Percentiles rank a stretch among this genome's conserved stretches.
Conservation (phyloP, 495 filamentous ascomycete genomes). For the Amorphotheca resinae region DNA sequence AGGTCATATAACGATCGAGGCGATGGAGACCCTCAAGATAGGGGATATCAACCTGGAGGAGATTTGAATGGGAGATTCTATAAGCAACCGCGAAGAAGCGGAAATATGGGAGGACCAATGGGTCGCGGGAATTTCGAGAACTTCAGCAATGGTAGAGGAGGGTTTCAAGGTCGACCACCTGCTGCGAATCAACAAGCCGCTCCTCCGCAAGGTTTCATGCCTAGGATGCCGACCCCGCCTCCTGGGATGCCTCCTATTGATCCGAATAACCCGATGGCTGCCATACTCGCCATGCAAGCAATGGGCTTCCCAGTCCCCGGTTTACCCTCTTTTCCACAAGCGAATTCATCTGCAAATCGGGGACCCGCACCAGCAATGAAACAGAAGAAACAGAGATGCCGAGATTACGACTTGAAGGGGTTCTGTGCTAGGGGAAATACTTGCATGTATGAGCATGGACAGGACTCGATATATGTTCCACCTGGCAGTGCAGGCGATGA, state of each 20-base stretch:
- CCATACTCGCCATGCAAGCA: constrained; percentile 58
- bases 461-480: constrained; percentile 40
- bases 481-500: constrained; percentile 44
- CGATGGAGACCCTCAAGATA: constrained; percentile 34
- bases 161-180: constrained; percentile 7
- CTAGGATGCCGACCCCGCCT: constrained; percentile 19
- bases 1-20: constrained; percentile 48
- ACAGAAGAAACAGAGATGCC: constrained; percentile 48
- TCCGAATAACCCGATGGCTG: constrained; percentile 53
- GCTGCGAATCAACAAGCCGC: constrained; percentile 2
- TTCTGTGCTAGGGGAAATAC: constrained; percentile 66
- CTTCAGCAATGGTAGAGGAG: constrained; percentile 19
- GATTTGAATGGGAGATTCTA: constrained; percentile 35
- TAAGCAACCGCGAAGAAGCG: constrained; percentile 66
- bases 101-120: constrained; percentile 22
- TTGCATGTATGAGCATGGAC: constrained; percentile 77
- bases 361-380: constrained; percentile 5
- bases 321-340: constrained; percentile 32
- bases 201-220: constrained; percentile 7
- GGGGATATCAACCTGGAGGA: constrained; percentile 20
- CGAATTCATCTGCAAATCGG: constrained; percentile 12
- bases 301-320: constrained; percentile 51
- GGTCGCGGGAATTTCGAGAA: constrained; percentile 30
- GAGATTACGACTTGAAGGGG: constrained; percentile 80
- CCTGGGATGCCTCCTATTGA: constrained; percentile 30